phyloP scores from a whole-genome alignment of 2,329 filamentous ascomycete species.

The Fusarium continuum region DNA sequence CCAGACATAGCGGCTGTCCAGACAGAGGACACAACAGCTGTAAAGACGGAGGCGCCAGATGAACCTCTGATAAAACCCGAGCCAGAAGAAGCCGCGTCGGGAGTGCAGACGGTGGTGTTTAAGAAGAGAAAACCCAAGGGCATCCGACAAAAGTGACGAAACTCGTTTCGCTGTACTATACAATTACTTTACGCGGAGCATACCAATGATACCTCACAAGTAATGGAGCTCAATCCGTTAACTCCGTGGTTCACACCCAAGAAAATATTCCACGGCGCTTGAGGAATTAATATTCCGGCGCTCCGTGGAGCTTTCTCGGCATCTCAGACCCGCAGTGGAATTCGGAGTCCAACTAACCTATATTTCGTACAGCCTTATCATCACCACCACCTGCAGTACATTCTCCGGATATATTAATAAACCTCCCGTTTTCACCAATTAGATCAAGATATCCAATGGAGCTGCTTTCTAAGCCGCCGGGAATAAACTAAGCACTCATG shows the following conservation, averaged over 20 bases:
- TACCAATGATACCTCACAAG: conserved; percentile 30
- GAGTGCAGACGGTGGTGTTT: conserved; percentile 68
- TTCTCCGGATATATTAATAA: not conserved
- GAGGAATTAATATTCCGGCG: conserved; percentile 1
- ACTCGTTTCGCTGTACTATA: not conserved
- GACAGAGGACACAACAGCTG: conserved; percentile 4
- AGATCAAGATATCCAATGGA: not conserved
- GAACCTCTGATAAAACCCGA: conserved; percentile 46
- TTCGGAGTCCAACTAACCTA: not conserved
- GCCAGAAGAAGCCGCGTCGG: conserved; percentile 34
- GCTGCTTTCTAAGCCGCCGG: conserved; percentile 22
- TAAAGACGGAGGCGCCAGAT: conserved; percentile 55
- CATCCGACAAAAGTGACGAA: conserved; percentile 64
- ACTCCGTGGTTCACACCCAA: too few species aligned
- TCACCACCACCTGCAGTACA: not conserved
- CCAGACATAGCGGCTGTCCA: conserved; percentile 8
- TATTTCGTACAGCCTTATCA: not conserved
- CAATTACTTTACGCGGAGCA: not conserved
- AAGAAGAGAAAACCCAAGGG: conserved; percentile 81
- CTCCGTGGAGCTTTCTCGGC: conserved; percentile 4
- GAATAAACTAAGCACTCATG: conserved; percentile 2
- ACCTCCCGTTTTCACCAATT: conserved; percentile 2
- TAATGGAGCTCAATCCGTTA: conserved; percentile 5
- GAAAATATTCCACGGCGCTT: not conserved
- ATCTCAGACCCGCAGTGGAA: not conserved